These are phyloP conservation scores for Pseudevernia furfuracea DNA, from an alignment of 495 filamentous ascomycete genomes.

Conservation along the genomic window DNA sequence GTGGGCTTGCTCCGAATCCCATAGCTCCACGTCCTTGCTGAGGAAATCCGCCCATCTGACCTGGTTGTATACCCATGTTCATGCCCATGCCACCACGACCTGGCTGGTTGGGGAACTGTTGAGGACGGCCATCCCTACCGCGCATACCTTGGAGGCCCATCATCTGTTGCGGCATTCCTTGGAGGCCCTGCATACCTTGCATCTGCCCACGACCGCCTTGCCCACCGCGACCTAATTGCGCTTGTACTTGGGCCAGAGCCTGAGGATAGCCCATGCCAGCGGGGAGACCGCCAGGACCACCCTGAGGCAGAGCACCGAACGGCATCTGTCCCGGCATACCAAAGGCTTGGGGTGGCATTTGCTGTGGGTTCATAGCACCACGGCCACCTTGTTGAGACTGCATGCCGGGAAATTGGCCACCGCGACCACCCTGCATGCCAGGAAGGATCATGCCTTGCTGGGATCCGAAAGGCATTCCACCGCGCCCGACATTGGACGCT, in stretches of 20 bases:
- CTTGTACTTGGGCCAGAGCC: conserved; percentile 49
- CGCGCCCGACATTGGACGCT: conserved; percentile 58
- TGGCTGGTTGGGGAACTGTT: conserved; percentile 33
- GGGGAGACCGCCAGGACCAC: conserved; percentile 46
- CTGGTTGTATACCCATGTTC: conserved; percentile 39
- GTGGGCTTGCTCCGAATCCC: conserved; percentile 35
- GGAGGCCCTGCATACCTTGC: conserved; percentile 63
- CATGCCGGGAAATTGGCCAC: conserved; percentile 65
- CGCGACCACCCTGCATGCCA: conserved; percentile 69
- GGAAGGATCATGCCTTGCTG: conserved; percentile 76
- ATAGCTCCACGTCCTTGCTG: conserved; percentile 30
- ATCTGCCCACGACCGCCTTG: conserved; percentile 68
- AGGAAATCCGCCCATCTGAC: conserved; percentile 44
- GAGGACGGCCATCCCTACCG: conserved; percentile 56
- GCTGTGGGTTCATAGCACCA: conserved; percentile 55
- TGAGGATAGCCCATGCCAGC: conserved; percentile 53
- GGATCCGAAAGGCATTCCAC: conserved; percentile 76
- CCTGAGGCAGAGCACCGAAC: conserved; percentile 65
- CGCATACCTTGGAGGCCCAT: conserved; percentile 59
- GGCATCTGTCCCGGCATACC: conserved; percentile 67
- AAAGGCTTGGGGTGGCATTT: conserved; percentile 75
- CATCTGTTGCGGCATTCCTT: conserved; percentile 56
- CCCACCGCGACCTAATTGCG: conserved; percentile 56
- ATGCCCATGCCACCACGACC: conserved; percentile 40
- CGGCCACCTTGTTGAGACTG: conserved; percentile 76